Evolutionary conservation across 768 basidiomycete species (phyloP).

Genomic region (Melanogaster broomeanus): DNA sequence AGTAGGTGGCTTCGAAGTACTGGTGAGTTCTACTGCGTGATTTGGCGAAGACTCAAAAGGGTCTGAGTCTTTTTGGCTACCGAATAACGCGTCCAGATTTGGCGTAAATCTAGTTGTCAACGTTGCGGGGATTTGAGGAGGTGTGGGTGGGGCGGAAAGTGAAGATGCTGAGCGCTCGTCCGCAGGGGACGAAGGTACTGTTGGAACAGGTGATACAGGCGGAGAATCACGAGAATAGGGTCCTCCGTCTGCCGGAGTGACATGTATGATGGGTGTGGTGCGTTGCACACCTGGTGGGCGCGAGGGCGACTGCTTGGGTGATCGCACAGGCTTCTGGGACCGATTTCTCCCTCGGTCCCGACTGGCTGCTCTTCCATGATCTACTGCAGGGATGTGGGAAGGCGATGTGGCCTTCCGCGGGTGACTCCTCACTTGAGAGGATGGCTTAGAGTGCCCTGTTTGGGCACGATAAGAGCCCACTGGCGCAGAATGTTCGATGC

Average conservation of each 20-base stretch:
- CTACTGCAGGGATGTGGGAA: neutral
- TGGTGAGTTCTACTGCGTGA: neutral
- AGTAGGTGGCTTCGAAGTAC: neutral
- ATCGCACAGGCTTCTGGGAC: neutral
- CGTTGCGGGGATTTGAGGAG: neutral
- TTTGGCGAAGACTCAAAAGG: neutral
- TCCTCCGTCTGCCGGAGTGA: neutral
- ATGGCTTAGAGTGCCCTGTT: neutral
- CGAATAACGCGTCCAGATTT: neutral
- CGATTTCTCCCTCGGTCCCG: neutral
- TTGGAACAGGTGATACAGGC: neutral
- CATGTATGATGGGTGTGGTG: neutral
- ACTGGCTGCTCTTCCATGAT: neutral
- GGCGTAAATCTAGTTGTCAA: neutral
- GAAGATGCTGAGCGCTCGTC: neutral
- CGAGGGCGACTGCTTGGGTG: neutral
- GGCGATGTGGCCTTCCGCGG: no score
- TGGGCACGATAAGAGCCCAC: neutral
- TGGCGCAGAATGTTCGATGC: neutral
- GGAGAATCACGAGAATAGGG: neutral
- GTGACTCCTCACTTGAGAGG: no score
- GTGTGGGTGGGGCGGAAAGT: neutral
- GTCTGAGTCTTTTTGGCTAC: neutral
- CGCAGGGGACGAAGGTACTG: neutral
- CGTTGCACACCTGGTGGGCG: neutral